A percentile compares a stretch with the other conserved stretches of the same genome.
These are phyloP conservation scores for Kitagawia praeruptora DNA, from an alignment of 129 eudicot genomes.

Conservation along the genomic window DNA sequence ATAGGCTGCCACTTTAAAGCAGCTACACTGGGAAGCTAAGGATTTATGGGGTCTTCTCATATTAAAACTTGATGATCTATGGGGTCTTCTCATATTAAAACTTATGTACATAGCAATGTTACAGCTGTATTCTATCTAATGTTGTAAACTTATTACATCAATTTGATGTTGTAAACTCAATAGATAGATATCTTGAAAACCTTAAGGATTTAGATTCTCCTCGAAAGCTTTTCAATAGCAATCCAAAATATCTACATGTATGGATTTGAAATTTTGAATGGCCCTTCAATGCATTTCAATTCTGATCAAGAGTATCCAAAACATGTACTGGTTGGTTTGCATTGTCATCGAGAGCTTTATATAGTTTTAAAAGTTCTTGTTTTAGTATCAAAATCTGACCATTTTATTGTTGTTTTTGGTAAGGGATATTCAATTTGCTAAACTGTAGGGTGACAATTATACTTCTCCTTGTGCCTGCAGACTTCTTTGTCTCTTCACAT, in stretches of 20 bases:
- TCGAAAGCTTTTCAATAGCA: not conserved
- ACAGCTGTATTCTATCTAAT: not conserved
- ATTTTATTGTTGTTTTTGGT: no score
- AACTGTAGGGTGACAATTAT: no score
- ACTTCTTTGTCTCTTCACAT: no score
- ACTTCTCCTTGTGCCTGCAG: no score
- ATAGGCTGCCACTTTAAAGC: constrained; percentile 32
- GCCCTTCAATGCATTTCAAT: not conserved
- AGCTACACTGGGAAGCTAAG: not conserved
- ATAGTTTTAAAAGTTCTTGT: no score
- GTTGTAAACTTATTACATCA: not conserved
- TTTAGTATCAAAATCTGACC: no score
- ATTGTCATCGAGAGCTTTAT: not conserved
- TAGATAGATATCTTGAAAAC: not conserved
- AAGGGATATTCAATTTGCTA: no score
- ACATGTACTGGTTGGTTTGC: not conserved
- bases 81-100: not conserved
- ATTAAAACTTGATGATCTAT: not conserved
- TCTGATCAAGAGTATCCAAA: not conserved
- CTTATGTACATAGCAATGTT: not conserved
- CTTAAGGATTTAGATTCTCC: not conserved
- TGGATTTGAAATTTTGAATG: not conserved
- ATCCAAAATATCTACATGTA: not conserved
- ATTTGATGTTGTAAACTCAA: not conserved
- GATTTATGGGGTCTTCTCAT: not conserved